These are phyloP conservation scores for Geum urbanum DNA, from an alignment of 306 rosid species.

Conservation along the genomic window DNA sequence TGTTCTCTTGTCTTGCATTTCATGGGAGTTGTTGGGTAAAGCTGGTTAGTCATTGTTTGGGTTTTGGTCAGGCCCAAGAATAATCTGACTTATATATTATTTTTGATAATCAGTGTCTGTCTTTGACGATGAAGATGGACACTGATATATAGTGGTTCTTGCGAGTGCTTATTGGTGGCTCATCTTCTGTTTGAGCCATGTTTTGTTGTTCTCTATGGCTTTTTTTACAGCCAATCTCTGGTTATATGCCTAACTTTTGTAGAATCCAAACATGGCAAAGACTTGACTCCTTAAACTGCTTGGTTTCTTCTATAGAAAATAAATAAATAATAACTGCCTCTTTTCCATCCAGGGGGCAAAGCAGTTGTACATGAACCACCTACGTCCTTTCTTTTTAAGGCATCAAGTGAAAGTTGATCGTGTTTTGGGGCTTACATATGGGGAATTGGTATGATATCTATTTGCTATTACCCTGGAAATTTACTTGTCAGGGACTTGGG, in stretches of 20 bases:
- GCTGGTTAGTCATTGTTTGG: neutral
- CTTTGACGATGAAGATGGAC: no score
- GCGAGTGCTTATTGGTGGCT: neutral
- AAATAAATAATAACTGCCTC: slow-evolving; percentile 20
- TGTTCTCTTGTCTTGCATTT: neutral
- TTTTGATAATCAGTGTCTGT: no score
- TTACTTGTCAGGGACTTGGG: neutral
- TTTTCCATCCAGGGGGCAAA: slow-evolving; percentile 64
- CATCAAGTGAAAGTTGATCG: slow-evolving; percentile 65
- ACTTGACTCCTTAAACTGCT: neutral
- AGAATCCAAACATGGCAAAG: neutral
- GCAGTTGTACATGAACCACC: slow-evolving; percentile 54
- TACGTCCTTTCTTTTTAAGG: slow-evolving; percentile 73
- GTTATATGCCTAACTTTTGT: neutral
- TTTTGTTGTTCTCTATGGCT: neutral
- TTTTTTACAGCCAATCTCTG: neutral
- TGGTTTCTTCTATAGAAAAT: neutral
- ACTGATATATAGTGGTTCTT: neutral
- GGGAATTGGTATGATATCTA: slow-evolving; percentile 57
- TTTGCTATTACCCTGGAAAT: neutral
- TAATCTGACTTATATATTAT: no score
- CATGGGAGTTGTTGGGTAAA: neutral
- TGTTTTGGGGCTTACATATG: slow-evolving; percentile 49
- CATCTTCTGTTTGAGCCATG: neutral
- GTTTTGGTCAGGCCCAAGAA: neutral